Evolutionary conservation across 1,284 basidiomycete genomes (phyloP).

Genomic region (Microbotryomycetes sp.): DNA sequence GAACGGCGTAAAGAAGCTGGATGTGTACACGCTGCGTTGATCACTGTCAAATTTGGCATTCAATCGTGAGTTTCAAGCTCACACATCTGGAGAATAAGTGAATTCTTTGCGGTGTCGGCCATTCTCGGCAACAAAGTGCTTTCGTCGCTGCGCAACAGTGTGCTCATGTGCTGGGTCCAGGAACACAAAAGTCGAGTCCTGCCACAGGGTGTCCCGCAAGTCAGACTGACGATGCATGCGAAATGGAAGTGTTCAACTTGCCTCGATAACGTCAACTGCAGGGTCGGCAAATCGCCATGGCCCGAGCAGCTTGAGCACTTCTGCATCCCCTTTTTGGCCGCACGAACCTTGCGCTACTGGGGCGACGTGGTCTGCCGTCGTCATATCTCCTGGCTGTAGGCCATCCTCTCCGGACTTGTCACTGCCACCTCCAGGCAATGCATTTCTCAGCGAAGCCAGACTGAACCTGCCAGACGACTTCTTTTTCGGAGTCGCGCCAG

Average conservation of each 20-base stretch:
- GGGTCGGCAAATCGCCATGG: conserved; percentile 43
- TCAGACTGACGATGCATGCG: background rate
- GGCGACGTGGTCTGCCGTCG: conserved; percentile 35
- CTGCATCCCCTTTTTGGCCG: background rate
- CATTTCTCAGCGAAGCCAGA: conserved; percentile 11
- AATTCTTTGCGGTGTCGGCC: conserved; percentile 38
- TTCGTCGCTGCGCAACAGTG: conserved; percentile 40
- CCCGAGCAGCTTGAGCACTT: conserved; percentile 34
- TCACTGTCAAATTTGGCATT: background rate
- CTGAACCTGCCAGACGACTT: conserved; percentile 10
- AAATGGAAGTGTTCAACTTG: background rate
- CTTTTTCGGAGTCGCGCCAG: conserved; percentile 5
- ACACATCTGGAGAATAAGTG: conserved; percentile 39
- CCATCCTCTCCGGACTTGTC: background rate
- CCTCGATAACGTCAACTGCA: conserved; percentile 41
- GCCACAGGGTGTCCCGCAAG: background rate
- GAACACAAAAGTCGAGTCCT: conserved; percentile 44
- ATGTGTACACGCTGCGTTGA: conserved; percentile 14
- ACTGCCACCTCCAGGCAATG: conserved; percentile 3
- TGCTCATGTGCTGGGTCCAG: conserved; percentile 36
- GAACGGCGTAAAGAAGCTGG: conserved; percentile 33
- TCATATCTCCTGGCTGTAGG: conserved; percentile 32
- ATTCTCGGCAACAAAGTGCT: conserved; percentile 37
- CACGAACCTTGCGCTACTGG: background rate
- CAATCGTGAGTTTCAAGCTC: background rate